Conservation (phyloP, 805 yeast species). For the Komagataella ulmi region DNA sequence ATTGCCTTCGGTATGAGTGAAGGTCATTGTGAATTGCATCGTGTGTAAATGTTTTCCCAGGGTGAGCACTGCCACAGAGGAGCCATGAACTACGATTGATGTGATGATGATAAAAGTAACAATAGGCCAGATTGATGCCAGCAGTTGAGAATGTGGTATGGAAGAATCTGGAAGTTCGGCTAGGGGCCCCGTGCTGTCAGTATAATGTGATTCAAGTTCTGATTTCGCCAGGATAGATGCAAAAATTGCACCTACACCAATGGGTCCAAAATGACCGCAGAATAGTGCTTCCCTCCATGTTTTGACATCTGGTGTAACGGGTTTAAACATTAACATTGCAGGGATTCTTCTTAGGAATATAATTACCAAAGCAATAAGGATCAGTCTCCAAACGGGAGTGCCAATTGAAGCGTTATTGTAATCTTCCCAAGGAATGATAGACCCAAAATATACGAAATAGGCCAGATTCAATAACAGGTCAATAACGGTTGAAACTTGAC, state of each 20-base stretch:
- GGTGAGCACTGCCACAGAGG: constrained; percentile 44
- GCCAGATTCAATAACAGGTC: constrained; percentile 55
- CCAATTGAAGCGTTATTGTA: constrained; percentile 35
- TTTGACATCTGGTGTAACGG: constrained; percentile 75
- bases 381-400: constrained; percentile 37
- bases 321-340: constrained; percentile 60
- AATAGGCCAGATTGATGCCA: constrained; percentile 32
- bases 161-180: constrained; percentile 12
- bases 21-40: constrained; percentile 85
- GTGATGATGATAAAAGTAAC: constrained; percentile 38
- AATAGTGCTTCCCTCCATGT: constrained; percentile 91
- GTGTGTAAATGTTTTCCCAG: constrained; percentile 82
- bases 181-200: constrained; percentile 22
- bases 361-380: constrained; percentile 36
- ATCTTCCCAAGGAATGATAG: constrained; percentile 56
- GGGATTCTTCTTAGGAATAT: constrained; percentile 70
- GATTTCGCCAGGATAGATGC: constrained; percentile 20
- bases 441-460: constrained; percentile 57
- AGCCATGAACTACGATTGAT: constrained; percentile 48
- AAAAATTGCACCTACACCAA: constrained; percentile 41
- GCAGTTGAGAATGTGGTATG: constrained; percentile 15
- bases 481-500: constrained; percentile 51
- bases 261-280: constrained; percentile 94
- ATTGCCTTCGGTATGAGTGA: constrained; percentile 53
- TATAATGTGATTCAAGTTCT: constrained; percentile 21